These are phyloP conservation scores for Bertia moriformis DNA, from an alignment of 2,329 filamentous ascomycete species.

Conservation along the genomic window DNA sequence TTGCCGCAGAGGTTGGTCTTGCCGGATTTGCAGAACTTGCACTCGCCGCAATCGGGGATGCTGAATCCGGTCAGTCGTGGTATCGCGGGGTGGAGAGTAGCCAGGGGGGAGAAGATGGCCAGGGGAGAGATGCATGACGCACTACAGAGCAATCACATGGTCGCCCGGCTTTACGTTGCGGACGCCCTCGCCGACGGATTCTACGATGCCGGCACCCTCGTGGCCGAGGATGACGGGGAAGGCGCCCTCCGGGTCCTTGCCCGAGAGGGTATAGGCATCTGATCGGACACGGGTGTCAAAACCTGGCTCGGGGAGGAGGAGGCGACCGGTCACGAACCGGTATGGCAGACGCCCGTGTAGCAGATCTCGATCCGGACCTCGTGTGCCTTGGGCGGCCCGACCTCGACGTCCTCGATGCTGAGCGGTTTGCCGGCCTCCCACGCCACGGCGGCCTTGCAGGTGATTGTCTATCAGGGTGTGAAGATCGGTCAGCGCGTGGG, in stretches of 20 bases:
- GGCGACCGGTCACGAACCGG: conserved; percentile 40
- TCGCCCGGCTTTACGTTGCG: conserved; percentile 47
- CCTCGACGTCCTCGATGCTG: conserved; percentile 55
- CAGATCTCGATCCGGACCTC: conserved; percentile 64
- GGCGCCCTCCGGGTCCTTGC: too few relatives aligned
- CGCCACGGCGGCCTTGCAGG: conserved; percentile 60
- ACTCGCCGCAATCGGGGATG: conserved; percentile 61
- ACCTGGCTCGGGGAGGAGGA: too few relatives aligned
- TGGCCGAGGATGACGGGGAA: conserved; percentile 53
- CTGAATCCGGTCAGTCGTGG: conserved; percentile 20
- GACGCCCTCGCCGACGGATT: conserved; percentile 39
- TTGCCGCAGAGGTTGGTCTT: conserved; percentile 70
- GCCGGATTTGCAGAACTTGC: conserved; percentile 68
- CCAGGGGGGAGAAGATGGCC: background rate
- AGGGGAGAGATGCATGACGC: conserved; percentile 11
- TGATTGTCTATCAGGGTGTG: conserved; percentile 39
- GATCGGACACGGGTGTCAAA: background rate
- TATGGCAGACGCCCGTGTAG: conserved; percentile 68
- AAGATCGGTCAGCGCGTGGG: too few relatives aligned
- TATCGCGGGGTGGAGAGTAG: too few relatives aligned
- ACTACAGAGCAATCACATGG: conserved; percentile 49
- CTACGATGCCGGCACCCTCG: conserved; percentile 40
- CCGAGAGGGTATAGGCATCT: conserved; percentile 58
- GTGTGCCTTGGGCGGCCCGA: conserved; percentile 51
- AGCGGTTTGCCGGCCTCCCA: conserved; percentile 63